phyloP scores from a whole-genome alignment of 2,329 filamentous ascomycete genomes.

The Diatrype stigma region DNA sequence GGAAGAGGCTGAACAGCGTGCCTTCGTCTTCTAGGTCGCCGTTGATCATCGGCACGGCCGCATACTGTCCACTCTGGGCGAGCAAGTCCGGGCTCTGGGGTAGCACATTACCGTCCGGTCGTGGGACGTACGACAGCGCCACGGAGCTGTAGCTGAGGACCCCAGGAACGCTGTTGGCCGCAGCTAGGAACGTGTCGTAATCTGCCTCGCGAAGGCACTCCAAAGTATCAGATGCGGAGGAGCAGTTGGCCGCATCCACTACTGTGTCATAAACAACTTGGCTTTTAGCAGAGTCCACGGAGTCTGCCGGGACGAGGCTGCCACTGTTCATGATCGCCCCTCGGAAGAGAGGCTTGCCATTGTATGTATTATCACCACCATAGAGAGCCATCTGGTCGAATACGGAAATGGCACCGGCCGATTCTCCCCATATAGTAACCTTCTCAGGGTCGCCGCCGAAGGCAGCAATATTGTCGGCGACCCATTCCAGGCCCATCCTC shows the following conservation, averaged over 20 bases:
- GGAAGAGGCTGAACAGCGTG: constrained; percentile 68
- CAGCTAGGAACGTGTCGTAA: constrained; percentile 59
- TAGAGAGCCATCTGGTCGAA: constrained; percentile 74
- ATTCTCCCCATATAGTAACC: constrained; percentile 77
- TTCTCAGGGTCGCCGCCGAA: constrained; percentile 78
- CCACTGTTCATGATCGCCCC: constrained; percentile 77
- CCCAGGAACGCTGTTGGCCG: constrained; percentile 66
- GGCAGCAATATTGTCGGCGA: constrained; percentile 68
- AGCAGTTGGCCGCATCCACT: constrained; percentile 58
- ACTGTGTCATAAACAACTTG: constrained; percentile 63
- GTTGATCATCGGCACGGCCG: constrained; percentile 59
- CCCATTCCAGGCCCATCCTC: constrained; percentile 68
- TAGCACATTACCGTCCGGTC: constrained; percentile 64
- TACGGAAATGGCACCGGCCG: constrained; percentile 67
- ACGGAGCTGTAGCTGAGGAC: constrained; percentile 65
- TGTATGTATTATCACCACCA: constrained; percentile 68
- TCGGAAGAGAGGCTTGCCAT: constrained; percentile 69
- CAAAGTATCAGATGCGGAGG: constrained; percentile 50
- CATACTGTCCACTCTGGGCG: constrained; percentile 47
- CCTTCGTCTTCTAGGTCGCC: constrained; percentile 80
- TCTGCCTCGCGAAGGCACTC: constrained; percentile 60
- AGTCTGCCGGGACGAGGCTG: constrained; percentile 55
- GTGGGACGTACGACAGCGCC: constrained; percentile 68
- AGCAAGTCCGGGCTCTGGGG: constrained; percentile 60
- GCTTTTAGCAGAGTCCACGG: constrained; percentile 61